phyloP scores from a whole-genome alignment of 371 early-diverging fungal species.

The Nematocida sp. region DNA sequence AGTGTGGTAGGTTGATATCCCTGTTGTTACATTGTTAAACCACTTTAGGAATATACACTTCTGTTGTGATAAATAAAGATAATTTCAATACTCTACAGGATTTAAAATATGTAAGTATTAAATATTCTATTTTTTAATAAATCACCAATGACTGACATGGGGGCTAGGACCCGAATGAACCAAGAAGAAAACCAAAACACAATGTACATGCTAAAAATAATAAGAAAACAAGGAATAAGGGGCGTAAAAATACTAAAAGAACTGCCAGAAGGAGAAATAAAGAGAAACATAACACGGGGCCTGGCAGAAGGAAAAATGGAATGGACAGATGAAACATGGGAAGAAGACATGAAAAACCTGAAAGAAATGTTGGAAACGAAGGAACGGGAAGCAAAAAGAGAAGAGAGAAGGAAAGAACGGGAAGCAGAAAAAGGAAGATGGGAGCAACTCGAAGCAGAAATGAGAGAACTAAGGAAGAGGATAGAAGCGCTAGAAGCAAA shows the following conservation, averaged over 20 bases:
- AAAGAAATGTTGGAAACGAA: background rate
- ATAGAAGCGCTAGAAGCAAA: too few relatives aligned
- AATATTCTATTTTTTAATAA: too few relatives aligned
- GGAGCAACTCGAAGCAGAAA: conserved; percentile 48
- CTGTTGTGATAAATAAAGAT: too few relatives aligned
- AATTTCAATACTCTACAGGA: too few relatives aligned
- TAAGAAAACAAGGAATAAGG: background rate
- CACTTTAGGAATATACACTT: too few relatives aligned
- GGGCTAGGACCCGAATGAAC: too few relatives aligned
- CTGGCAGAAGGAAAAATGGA: background rate
- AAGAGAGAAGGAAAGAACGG: conserved; percentile 31
- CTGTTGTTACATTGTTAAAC: too few relatives aligned
- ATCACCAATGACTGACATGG: too few relatives aligned
- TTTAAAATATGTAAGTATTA: too few relatives aligned
- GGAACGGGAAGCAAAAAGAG: conserved; percentile 9
- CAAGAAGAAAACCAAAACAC: too few relatives aligned
- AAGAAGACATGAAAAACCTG: background rate
- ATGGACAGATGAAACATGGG: conserved; percentile 14
- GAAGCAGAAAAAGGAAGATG: conserved; percentile 30
- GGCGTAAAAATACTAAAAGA: conserved; percentile 44
- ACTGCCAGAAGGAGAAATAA: conserved; percentile 14
- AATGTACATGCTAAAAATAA: too few relatives aligned
- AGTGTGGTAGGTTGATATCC: too few relatives aligned
- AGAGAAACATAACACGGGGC: conserved; percentile 21
- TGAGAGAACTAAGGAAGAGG: conserved; percentile 21